Evolutionary conservation across 306 rosid species (phyloP).

Genomic region (Hippophae tibetana): DNA sequence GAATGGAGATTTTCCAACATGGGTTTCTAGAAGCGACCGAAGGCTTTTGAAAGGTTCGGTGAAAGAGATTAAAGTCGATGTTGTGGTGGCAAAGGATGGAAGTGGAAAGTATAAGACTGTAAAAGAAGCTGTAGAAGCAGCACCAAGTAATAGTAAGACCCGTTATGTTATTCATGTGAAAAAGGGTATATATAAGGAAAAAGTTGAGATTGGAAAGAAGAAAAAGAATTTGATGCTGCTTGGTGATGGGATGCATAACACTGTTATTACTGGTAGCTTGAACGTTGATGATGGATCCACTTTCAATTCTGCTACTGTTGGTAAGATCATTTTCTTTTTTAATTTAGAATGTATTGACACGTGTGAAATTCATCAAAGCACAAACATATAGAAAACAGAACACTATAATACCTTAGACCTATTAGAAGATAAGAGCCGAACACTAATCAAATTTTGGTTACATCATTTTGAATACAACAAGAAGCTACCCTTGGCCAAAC

Average conservation of each 20-base stretch:
- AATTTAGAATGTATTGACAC: too few species aligned
- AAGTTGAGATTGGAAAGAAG: conserved; percentile 36
- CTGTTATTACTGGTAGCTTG: conserved; percentile 53
- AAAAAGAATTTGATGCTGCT: conserved; percentile 53
- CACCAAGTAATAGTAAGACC: conserved; percentile 35
- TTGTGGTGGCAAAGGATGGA: conserved; percentile 66
- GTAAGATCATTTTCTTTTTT: conserved; percentile 20
- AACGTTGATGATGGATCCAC: conserved; percentile 48
- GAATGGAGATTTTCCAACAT: conserved; percentile 29
- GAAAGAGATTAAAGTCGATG: conserved; percentile 31
- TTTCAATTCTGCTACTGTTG: conserved; percentile 52
- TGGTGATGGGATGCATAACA: conserved; percentile 62
- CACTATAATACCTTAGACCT: too few species aligned
- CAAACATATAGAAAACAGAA: too few species aligned
- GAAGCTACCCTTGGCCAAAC: too few species aligned
- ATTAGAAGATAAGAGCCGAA: too few species aligned
- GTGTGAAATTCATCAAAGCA: too few species aligned
- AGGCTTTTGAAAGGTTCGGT: conserved; percentile 26
- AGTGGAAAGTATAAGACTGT: conserved; percentile 55
- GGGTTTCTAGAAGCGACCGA: conserved; percentile 41
- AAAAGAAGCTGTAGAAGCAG: conserved; percentile 49
- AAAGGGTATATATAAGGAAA: conserved; percentile 48
- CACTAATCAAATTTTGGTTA: too few species aligned
- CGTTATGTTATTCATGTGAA: conserved; percentile 59
- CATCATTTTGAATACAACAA: too few species aligned